Evolutionary conservation across 2,329 filamentous ascomycete species (phyloP).

Genomic region (Claviceps lovelessii): DNA sequence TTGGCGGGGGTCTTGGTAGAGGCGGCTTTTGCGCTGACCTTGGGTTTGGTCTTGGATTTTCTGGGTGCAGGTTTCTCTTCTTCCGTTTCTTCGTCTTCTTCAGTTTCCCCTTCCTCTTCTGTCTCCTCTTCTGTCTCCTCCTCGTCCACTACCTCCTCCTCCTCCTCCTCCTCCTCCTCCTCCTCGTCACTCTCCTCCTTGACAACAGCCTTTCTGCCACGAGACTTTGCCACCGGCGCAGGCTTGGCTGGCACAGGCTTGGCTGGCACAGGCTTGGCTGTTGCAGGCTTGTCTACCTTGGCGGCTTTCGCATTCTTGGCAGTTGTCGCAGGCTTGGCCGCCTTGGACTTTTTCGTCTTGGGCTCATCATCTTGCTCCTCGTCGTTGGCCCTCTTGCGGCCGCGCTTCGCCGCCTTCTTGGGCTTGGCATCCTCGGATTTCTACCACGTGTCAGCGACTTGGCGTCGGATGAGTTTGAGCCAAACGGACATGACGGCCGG

Average conservation of each 20-base stretch:
- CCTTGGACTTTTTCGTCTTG: conserved; percentile 23
- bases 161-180: conserved; percentile 5
- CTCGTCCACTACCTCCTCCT: conserved; percentile 2
- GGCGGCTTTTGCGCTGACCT: conserved; percentile 1
- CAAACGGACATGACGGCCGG: not conserved
- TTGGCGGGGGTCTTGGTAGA: conserved; percentile 1
- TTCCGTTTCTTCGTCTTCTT: not conserved
- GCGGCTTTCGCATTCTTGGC: conserved; percentile 12
- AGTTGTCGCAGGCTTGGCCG: conserved; percentile 13
- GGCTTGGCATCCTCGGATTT: conserved; percentile 10
- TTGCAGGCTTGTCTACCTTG: conserved; percentile 10
- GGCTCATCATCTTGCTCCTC: conserved; percentile 20
- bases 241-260: conserved; percentile 10
- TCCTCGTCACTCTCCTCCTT: conserved; percentile 9
- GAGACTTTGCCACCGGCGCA: not conserved
- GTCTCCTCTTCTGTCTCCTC: conserved; percentile 6
- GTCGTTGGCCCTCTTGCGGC: conserved; percentile 20
- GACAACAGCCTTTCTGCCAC: not conserved
- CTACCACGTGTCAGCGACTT: conserved; percentile 2
- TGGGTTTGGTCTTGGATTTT: conserved; percentile 4
- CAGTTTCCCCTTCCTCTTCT: conserved; percentile 4
- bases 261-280: conserved; percentile 7
- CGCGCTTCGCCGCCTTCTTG: conserved; percentile 21
- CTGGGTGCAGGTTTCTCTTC: conserved; percentile 4
- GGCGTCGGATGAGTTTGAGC: not conserved